Evolutionary conservation across 305 asterid species (phyloP).

Genomic region (Rubia tinctorum): DNA sequence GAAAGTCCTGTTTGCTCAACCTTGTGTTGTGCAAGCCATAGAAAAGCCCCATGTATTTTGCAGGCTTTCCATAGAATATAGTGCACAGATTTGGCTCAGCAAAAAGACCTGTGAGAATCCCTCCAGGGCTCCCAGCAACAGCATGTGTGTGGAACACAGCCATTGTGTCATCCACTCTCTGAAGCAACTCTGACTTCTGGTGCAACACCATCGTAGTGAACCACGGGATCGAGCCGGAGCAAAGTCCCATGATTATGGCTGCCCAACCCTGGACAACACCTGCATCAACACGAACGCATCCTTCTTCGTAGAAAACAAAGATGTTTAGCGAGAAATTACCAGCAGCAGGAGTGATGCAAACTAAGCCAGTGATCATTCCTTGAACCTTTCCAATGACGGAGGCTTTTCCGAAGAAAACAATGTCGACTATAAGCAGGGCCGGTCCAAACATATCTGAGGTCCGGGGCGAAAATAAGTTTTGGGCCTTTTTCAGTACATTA

Average conservation of each 20-base stretch:
- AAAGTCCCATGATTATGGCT: constrained; percentile 60
- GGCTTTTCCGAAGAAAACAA: constrained; percentile 50
- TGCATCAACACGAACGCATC: constrained; percentile 1
- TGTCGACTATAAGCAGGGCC: constrained; percentile 30
- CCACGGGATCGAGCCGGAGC: constrained; percentile 74
- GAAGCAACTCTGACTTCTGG: constrained; percentile 50
- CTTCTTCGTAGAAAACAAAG: background rate
- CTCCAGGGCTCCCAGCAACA: constrained; percentile 62
- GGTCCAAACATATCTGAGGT: too few relatives aligned
- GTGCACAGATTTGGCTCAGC: constrained; percentile 52
- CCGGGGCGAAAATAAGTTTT: too few relatives aligned
- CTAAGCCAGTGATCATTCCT: constrained; percentile 71
- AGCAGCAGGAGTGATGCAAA: constrained; percentile 70
- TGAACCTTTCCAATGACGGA: constrained; percentile 64
- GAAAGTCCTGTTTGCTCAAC: constrained; percentile 6
- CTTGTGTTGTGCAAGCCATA: constrained; percentile 43
- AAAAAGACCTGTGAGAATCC: constrained; percentile 57
- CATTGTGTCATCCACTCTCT: constrained; percentile 66
- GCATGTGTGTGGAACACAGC: constrained; percentile 74
- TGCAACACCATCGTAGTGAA: constrained; percentile 75
- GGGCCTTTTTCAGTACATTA: too few relatives aligned
- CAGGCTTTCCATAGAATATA: constrained; percentile 38
- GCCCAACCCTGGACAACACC: constrained; percentile 83
- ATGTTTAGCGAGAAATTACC: constrained; percentile 26
- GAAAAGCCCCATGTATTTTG: constrained; percentile 43